Base-by-base conservation (phyloP, 495 filamentous ascomycete species). In the Xylaria acuta region DNA sequence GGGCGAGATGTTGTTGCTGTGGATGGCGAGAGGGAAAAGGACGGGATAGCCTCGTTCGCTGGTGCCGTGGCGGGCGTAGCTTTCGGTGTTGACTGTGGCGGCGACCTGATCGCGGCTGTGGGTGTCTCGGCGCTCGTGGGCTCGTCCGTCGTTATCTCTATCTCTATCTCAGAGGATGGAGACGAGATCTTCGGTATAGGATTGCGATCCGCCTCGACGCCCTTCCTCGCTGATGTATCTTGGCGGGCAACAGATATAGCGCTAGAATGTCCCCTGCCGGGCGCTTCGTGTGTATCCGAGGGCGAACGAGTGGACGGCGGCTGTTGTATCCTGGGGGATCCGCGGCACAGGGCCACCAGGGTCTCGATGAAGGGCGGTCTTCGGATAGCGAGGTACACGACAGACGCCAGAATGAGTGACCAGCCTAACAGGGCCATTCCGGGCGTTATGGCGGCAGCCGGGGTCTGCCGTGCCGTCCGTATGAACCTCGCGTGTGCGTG, bases 381-480 rank as follows among this genome's bases (percentile, higher is more conserved):
- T 64, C 81, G 80, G 69, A 88, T 84, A 66, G 83, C 80, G 66
- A 88, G 75, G 62, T 86, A 82, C 18, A 88, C 80, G 45, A 89
- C 69, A 0, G 88, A 88, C 25, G 84, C 87, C 69, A 89, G 76
- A 71, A 90, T 79, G 27, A 89, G 75, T 7, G 87, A 86, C 64
- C 89, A 75, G 66, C 86, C 88, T 27, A 90, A 71, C 69, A 87
- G 77, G 75, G 81, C 84, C 86, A 88, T 89, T 8, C 49, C 40
- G 41, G 11, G 25, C 20, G 2, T 16, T 18, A 45, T n/a, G 3
- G n/a, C 25, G 1, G 30, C 34, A 12, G 12, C 45, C 11, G 59
- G 27, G 45, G 49, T 43, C 63, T 25, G 58, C 30, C n/a, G 58
- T 62, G 34, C 32, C 30, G 32, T n/a, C 3, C 5, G 38, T 64